phyloP scores from a whole-genome alignment of 2,329 filamentous ascomycete genomes.

The Colletotrichum lini region DNA sequence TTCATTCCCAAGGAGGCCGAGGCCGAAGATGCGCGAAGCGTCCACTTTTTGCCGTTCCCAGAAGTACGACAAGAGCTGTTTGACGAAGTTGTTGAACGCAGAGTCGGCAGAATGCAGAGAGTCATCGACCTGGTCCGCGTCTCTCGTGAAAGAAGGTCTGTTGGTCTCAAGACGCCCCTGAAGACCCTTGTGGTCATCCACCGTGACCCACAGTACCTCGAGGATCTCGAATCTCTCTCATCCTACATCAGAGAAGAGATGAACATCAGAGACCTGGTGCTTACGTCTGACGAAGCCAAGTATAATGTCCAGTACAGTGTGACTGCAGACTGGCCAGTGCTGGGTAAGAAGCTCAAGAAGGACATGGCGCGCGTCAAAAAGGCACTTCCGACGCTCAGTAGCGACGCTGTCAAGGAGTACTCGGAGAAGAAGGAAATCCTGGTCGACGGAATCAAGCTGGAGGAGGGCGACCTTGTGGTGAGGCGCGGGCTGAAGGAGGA shows the following conservation, averaged over 20 bases:
- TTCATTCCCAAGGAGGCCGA: slow-evolving; percentile 81
- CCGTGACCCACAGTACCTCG: slow-evolving; percentile 83
- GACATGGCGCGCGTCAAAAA: slow-evolving; percentile 93
- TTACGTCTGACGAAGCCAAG: slow-evolving; percentile 88
- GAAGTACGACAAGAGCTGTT: slow-evolving; percentile 91
- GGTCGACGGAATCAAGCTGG: slow-evolving; percentile 88
- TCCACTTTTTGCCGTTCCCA: slow-evolving; percentile 94
- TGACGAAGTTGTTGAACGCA: slow-evolving; percentile 86
- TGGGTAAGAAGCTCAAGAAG: slow-evolving; percentile 98
- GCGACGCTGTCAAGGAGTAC: slow-evolving; percentile 85
- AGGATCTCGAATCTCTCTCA: slow-evolving; percentile 88
- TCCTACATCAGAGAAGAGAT: slow-evolving; percentile 93
- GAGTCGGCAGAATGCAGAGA: slow-evolving; percentile 91
- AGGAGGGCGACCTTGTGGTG: slow-evolving; percentile 86
- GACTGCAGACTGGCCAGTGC: slow-evolving; percentile 90
- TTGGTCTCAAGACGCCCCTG: slow-evolving; percentile 91
- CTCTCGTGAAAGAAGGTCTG: slow-evolving; percentile 85
- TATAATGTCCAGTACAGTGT: slow-evolving; percentile 96
- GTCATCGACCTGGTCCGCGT: slow-evolving; percentile 93
- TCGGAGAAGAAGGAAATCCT: slow-evolving; percentile 80
- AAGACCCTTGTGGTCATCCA: slow-evolving; percentile 93
- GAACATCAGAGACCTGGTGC: slow-evolving; percentile 87
- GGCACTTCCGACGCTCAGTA: slow-evolving; percentile 83
- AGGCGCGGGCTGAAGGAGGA: slow-evolving; percentile 84
- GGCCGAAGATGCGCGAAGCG: slow-evolving; percentile 83